phyloP scores from a whole-genome alignment of 2,329 filamentous ascomycete genomes.

The Aureobasidium sp. region DNA sequence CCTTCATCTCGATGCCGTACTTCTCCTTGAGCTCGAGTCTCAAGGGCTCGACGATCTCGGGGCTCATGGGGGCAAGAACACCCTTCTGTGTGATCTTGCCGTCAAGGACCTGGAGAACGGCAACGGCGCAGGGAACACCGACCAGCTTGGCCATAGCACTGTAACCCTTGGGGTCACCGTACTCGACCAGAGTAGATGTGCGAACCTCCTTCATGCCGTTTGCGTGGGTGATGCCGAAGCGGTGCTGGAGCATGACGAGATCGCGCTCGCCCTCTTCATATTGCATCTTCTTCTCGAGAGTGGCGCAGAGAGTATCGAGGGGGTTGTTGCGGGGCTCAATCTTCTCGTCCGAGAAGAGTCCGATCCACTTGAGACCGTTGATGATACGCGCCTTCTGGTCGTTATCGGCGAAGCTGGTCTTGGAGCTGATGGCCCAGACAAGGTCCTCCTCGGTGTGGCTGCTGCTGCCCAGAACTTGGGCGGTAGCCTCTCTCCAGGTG shows the following conservation, averaged over 20 bases:
- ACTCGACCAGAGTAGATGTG: constrained; percentile 74
- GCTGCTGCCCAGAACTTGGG: constrained; percentile 63
- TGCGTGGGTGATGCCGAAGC: constrained; percentile 75
- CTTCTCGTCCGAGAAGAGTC: constrained; percentile 57
- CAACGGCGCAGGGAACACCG: constrained; percentile 65
- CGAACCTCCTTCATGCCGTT: constrained; percentile 69
- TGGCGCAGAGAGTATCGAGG: constrained; percentile 83
- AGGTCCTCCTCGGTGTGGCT: constrained; percentile 57
- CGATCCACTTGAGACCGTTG: constrained; percentile 64
- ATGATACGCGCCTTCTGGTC: constrained; percentile 65
- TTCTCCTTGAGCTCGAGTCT: constrained; percentile 72
- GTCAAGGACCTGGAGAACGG: constrained; percentile 44
- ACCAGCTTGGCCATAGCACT: constrained; percentile 78
- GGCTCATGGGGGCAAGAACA: constrained; percentile 67
- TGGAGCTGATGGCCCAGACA: constrained; percentile 62
- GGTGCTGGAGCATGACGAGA: constrained; percentile 70
- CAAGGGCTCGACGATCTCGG: constrained; percentile 62
- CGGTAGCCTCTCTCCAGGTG: constrained; percentile 77
- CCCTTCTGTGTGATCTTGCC: constrained; percentile 31
- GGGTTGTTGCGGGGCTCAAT: constrained; percentile 70
- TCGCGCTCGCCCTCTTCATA: constrained; percentile 77
- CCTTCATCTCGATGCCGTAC: constrained; percentile 63
- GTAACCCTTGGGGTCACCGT: constrained; percentile 66
- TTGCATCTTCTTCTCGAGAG: constrained; percentile 85
- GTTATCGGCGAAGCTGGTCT: constrained; percentile 61